Percentiles rank a stretch among this genome's conserved stretches.
phyloP scores from a whole-genome alignment of 2,329 filamentous ascomycete genomes.

The Colletotrichum sansevieriae region DNA sequence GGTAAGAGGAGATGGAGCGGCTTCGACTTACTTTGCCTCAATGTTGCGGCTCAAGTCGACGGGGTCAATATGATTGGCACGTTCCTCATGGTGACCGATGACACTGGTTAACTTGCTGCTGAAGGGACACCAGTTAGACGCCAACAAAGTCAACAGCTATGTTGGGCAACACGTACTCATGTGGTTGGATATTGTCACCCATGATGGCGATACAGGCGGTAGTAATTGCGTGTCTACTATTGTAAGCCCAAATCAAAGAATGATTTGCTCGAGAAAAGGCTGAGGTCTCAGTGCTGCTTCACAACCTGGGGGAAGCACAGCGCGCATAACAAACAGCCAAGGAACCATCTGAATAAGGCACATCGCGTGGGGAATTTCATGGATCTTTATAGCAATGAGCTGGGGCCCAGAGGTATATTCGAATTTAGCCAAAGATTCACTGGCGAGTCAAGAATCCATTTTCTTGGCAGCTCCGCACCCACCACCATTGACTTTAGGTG shows the following conservation, averaged over 20 bases:
- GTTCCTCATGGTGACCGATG: conserved; percentile 47
- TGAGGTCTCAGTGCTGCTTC: conserved; percentile 7
- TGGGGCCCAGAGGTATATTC: conserved; percentile 21
- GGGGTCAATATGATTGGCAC: conserved; percentile 36
- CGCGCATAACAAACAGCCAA: not conserved
- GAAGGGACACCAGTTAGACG: not conserved
- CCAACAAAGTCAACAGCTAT: too few species aligned
- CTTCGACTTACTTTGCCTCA: conserved; percentile 56
- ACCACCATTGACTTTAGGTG: conserved; percentile 14
- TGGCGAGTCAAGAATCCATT: conserved; percentile 19
- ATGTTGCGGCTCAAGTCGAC: conserved; percentile 55
- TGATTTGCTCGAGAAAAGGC: not conserved
- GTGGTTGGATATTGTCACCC: conserved; percentile 30
- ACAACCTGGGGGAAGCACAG: conserved; percentile 16
- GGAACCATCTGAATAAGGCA: not conserved
- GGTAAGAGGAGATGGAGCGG: too few species aligned
- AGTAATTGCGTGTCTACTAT: not conserved
- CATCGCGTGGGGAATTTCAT: conserved; percentile 12
- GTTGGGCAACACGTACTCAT: conserved; percentile 5
- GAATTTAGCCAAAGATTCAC: conserved; percentile 23
- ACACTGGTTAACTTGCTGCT: conserved; percentile 47
- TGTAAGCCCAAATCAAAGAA: not conserved
- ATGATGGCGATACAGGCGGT: conserved; percentile 27
- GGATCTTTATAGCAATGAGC: conserved; percentile 36
- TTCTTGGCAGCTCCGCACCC: conserved; percentile 37